These are phyloP conservation scores for Cyphellophora attinorum DNA, from an alignment of 2,329 filamentous ascomycete species.

Conservation along the genomic window DNA sequence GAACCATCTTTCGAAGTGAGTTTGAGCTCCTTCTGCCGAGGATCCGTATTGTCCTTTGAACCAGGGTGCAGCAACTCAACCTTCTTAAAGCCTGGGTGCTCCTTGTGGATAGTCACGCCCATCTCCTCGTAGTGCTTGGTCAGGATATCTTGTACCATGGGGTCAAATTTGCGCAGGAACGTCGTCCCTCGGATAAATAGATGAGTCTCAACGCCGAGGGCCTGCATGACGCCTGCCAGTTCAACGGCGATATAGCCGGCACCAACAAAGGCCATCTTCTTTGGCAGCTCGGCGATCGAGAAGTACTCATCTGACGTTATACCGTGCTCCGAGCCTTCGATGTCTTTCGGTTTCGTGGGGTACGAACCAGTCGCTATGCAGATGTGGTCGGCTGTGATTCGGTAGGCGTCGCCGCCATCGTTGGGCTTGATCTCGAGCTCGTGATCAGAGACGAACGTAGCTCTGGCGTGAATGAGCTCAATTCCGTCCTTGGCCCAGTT, in stretches of 20 bases:
- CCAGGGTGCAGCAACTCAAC: constrained; percentile 30
- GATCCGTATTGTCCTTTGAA: constrained; percentile 31
- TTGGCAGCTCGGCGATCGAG: constrained; percentile 39
- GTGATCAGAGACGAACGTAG: constrained; percentile 34
- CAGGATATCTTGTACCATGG: constrained; percentile 43
- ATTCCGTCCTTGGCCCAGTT: constrained; percentile 43
- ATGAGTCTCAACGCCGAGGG: constrained; percentile 40
- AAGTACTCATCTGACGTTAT: constrained; percentile 45
- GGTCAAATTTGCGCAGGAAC: constrained; percentile 43
- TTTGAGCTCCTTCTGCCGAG: constrained; percentile 37
- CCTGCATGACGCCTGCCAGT: constrained; percentile 40
- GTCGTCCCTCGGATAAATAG: constrained; percentile 40
- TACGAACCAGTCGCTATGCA: constrained; percentile 39
- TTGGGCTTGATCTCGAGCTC: constrained; percentile 33
- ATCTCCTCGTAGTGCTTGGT: constrained; percentile 40
- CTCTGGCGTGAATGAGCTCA: constrained; percentile 39
- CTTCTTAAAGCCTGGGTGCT: constrained; percentile 37
- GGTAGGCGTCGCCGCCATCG: constrained; percentile 29
- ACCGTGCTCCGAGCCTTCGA: constrained; percentile 38
- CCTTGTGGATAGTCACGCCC: constrained; percentile 38
- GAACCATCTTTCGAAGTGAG: constrained; percentile 32
- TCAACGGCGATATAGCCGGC: constrained; percentile 44
- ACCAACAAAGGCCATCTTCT: constrained; percentile 40
- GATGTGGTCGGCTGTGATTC: constrained; percentile 37
- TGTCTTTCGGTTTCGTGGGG: constrained; percentile 31